Evolutionary conservation across 2,329 filamentous ascomycete species (phyloP).

Genomic region (Trichophyton benhamiae): DNA sequence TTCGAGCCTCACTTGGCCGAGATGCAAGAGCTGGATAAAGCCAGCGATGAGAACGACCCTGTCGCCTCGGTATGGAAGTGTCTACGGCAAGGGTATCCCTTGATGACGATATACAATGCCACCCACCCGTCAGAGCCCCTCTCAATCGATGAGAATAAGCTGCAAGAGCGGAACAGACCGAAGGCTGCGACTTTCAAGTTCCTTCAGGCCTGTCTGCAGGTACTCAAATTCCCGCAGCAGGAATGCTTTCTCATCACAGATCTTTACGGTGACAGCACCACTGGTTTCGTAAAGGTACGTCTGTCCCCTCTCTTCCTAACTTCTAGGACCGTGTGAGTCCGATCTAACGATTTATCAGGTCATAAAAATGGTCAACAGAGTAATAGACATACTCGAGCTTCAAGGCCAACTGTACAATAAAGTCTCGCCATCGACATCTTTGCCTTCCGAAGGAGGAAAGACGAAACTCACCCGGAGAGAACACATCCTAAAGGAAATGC

Average conservation of each 20-base stretch:
- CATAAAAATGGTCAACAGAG: constrained; percentile 79
- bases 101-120: constrained; percentile 81
- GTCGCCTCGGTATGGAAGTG: constrained; percentile 86
- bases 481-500: constrained; percentile 80
- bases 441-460: constrained; percentile 36
- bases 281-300: constrained; percentile 80
- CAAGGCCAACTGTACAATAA: constrained; percentile 61
- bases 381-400: constrained; percentile 73
- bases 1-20: constrained; percentile 65
- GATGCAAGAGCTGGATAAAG: constrained; percentile 56
- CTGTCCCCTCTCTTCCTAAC: not conserved
- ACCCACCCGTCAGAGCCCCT: constrained; percentile 59
- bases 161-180: constrained; percentile 59
- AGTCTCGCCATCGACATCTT: constrained; percentile 40
- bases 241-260: constrained; percentile 90
- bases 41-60: constrained; percentile 55
- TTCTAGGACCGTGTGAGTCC: not conserved
- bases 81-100: constrained; percentile 67
- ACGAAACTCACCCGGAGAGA: constrained; percentile 61
- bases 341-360: constrained; percentile 41
- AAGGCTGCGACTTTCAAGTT: constrained; percentile 90
- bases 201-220: constrained; percentile 72
- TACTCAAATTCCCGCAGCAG: constrained; percentile 63
- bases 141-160: constrained; percentile 50
- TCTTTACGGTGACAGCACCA: constrained; percentile 86